A percentile compares a stretch with the other conserved stretches of the same genome.
Evolutionary conservation across 495 filamentous ascomycete genomes (phyloP).

Genomic region (Penicillium tannophilum): DNA sequence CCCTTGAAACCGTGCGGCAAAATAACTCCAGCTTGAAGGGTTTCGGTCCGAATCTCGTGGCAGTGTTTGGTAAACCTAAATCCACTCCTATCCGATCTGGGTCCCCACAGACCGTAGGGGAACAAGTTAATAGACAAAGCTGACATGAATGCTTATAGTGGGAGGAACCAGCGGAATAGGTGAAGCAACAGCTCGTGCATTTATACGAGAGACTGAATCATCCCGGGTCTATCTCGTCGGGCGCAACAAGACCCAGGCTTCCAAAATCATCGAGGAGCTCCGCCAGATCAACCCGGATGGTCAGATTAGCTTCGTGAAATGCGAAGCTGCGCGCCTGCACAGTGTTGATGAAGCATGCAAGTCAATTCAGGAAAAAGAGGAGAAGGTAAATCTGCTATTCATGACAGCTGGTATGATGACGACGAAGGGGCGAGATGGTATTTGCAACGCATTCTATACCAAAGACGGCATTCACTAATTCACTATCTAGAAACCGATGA

Average conservation of each 20-base stretch:
- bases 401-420: constrained; percentile 36
- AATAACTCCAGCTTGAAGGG: constrained; percentile 46
- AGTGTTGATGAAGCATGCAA: constrained; percentile 62
- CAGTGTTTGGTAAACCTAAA: constrained; percentile 48
- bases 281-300: constrained; percentile 38
- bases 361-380: constrained; percentile 56
- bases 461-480: constrained; percentile 9
- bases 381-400: constrained; percentile 62
- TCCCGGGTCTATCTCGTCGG: constrained; percentile 53
- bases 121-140: constrained; percentile 1
- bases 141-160: constrained; percentile 36
- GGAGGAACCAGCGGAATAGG: constrained; percentile 69
- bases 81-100: constrained; percentile 1
- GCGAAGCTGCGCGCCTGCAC: constrained; percentile 56
- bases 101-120: no score
- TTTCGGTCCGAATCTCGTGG: constrained; percentile 51
- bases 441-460: background rate
- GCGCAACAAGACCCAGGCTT: constrained; percentile 41
- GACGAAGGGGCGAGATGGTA: constrained; percentile 35
- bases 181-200: constrained; percentile 57
- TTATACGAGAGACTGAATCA: constrained; percentile 52
- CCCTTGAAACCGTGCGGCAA: constrained; percentile 38
- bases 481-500: constrained; percentile 56
- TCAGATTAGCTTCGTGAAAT: constrained; percentile 50
- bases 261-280: constrained; percentile 40